Base-by-base conservation (phyloP, 2,329 filamentous ascomycete species). In the Claviceps paspali region DNA sequence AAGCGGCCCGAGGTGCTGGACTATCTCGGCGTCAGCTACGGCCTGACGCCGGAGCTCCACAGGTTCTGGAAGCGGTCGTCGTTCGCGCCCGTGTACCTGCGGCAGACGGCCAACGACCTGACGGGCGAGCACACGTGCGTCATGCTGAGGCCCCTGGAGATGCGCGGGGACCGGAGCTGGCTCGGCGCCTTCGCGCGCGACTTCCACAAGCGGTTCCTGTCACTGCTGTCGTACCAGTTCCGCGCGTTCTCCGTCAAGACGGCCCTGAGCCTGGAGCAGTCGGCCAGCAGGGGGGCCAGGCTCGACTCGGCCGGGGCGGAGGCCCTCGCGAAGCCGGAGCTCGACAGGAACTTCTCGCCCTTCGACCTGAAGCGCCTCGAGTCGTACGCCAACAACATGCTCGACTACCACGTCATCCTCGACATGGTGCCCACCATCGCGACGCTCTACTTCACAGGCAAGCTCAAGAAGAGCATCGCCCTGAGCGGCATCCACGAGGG, bases 71-170 rank as follows among this genome's bases (percentile, higher is more conserved):
- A 95, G 61, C 80, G 82, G 26, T 75, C 81, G 12, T 68, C 68
- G 1, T 98, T 95, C 55, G 75, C 78, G 2, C 91, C 91, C 0
- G 84, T 98, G 1, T 98, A 98, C 52, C 70, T 98, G 11, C 75
- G 91, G 24, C 91, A 98, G 63, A 98, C 92, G 2, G 70, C 91
- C 36, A 98, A 96, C 54, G 91, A 96, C 40, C 68, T 98, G 32
- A 98, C 92, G 0, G 91, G 91, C 38, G 91, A 98, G 60, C 91
- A 98, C 56, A 94, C 91, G 0, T 95, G 86, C 54, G 88, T 98
- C 21, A 98, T 98, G 92, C 70, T 98, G 34, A 76, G 85, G 40
- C 82, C 86, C 2, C 68, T 98, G 6, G 68, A 74, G 41, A 65
- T 60, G 36, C 67, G 65, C 38, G 77, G 76, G 29, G 85, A 94